Evolutionary conservation across 495 filamentous ascomycete species (phyloP), one percentile per base, ranked within the genome.

Genomic region (Penicillium pancosmium): DNA sequence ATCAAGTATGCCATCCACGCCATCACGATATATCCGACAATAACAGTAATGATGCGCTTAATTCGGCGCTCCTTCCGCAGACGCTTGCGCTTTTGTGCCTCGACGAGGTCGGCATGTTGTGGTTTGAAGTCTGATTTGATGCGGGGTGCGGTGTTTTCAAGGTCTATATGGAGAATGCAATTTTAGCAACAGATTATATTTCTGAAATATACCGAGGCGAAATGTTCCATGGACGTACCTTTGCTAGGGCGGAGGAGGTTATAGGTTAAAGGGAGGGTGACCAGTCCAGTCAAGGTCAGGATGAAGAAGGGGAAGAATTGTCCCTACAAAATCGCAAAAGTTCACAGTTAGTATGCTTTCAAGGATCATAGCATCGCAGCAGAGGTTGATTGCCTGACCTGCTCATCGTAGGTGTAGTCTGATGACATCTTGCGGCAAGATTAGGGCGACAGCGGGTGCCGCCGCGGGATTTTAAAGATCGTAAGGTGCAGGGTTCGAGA

Each of bases 291-390:
- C 62, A 98, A 84, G 49, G 92, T 97, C 68, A 97, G 84, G 75
- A 98, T 85, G 82, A 98, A 98, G 83, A 92, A 97, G 66, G 94
- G 94, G 83, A 97, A 98, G 81, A 97, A 97, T 86, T 97, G 89
- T 46, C 93, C 93, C 87, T 97, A 62, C 55, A 52, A 31, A 27
- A 33, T 27, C 41, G 2, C 34, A 2, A 41, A 53, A 18, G 13
- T 18, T 21, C 9, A 33, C 35, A 19, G 52, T 68, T 19, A 73
- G 49, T 27, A 25, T 6, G 34, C 35, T 31, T 31, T 31, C 27
- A 9, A 38, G 36, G 5, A 13, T 18, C 41, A 44, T 7, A 1
- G 18, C 18, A 41, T 59, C 12, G 10, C 16, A n/a, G 31, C 13
- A 47, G 34, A 8, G 38, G 16, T 34, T 36, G 59, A 54, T 47